Conservation (phyloP, 2,329 filamentous ascomycete species). For the Ophioceras dolichostomum region DNA sequence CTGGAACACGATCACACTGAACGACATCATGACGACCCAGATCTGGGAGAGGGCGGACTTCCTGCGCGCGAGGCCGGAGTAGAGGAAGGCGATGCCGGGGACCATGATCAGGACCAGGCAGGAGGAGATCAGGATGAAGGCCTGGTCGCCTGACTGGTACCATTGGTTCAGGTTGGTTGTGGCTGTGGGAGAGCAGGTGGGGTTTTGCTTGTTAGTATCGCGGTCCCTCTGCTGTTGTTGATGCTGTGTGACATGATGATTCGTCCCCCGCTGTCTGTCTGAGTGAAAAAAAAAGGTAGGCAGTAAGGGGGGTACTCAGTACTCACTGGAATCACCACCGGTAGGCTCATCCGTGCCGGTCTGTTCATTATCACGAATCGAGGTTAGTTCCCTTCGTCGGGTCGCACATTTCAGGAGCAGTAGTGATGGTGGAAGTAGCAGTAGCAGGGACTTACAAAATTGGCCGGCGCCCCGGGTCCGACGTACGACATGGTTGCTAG, state of each 20-base stretch:
- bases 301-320: neutral
- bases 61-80: slow-evolving; percentile 91
- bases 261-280: too few species aligned
- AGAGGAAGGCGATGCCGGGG: slow-evolving; percentile 91
- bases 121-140: slow-evolving; percentile 80
- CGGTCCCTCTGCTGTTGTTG: too few species aligned
- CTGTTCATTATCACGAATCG: too few species aligned
- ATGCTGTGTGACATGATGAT: too few species aligned
- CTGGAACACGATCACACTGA: slow-evolving; percentile 86
- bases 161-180: slow-evolving; percentile 89
- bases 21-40: slow-evolving; percentile 92
- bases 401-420: too few species aligned
- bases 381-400: too few species aligned
- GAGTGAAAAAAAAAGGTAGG: too few species aligned
- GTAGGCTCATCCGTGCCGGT: slow-evolving; percentile 51
- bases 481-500: slow-evolving; percentile 41
- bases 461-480: slow-evolving; percentile 42
- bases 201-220: too few species aligned
- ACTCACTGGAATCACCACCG: slow-evolving; percentile 72
- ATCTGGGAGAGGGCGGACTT: slow-evolving; percentile 97
- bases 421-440: too few species aligned
- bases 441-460: slow-evolving; percentile 24
- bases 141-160: slow-evolving; percentile 84
- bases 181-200: slow-evolving; percentile 23
- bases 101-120: slow-evolving; percentile 97